Evolutionary conservation across 2,329 filamentous ascomycete species (phyloP), one percentile per base, ranked within the genome.

Genomic region (Tolypocladium guangdongense): DNA sequence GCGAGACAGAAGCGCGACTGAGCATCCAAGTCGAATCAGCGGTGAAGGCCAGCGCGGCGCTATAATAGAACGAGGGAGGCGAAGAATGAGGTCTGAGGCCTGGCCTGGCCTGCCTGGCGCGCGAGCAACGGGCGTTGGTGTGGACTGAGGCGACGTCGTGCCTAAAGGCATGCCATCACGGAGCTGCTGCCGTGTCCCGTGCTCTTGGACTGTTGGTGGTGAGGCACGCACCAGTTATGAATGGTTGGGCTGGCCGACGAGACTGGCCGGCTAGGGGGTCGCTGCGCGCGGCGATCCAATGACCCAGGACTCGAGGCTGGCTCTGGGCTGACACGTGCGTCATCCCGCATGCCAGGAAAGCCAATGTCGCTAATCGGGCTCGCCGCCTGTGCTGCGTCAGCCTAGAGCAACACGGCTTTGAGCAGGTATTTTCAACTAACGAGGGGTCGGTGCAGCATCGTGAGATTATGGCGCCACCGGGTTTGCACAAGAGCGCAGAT

Each of bases 241-340:
- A 20, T 45, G 41, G 41, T 32, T 46, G 24, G 41, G 41, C 41
- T 45, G 39, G 39, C 14, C 18, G 35, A 7, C 33, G 16, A 14
- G 14, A 16, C 33, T 16, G 33, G 33, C 33, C n/a, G n/a, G n/a
- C n/a, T n/a, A n/a, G n/a, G n/a, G n/a, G n/a, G n/a, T n/a, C n/a
- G n/a, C n/a, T n/a, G n/a, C n/a, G n/a, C n/a, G n/a, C n/a, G n/a
- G n/a, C 7, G 49, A 33, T 41, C 36, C 49, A 43, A 20, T 33
- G 49, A 43, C 49, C 27, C 24, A 16, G 27, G 43, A 18, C 4
- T 41, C 46, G 10, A 22, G 24, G 33, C 45, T 37, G 47, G 48
- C 16, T 12, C 27, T 32, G 43, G 63, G 57, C 60, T 66, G 64
- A 68, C 66, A 68, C 64, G 64, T 45, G 38, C 50, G n/a, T 18